Conservation (phyloP, 2,329 filamentous ascomycete species). For the Onygena corvina region DNA sequence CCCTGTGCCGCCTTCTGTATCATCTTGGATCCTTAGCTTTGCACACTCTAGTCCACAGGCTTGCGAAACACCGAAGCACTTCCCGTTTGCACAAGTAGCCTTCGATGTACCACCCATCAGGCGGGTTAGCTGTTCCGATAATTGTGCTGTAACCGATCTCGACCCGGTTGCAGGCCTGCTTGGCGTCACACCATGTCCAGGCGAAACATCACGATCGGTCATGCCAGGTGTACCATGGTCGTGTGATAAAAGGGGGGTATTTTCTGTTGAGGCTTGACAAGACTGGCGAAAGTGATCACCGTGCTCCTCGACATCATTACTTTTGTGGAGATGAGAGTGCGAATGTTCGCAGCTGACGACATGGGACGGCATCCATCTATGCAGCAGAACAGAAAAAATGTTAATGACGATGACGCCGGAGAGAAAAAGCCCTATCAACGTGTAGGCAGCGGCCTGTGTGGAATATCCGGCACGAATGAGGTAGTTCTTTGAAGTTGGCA, state of each 20-base stretch:
- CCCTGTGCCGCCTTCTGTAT: not conserved
- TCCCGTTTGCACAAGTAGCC: conserved; percentile 42
- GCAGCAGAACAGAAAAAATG: conserved; percentile 34
- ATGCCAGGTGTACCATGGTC: not conserved
- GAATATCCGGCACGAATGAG: conserved; percentile 57
- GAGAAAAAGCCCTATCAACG: conserved; percentile 37
- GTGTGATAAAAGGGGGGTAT: conserved; percentile 8
- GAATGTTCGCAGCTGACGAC: conserved; percentile 40
- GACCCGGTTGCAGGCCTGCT: not conserved
- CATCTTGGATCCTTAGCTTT: conserved; percentile 30
- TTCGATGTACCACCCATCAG: conserved; percentile 12
- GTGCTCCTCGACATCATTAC: conserved; percentile 26
- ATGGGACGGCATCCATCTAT: conserved; percentile 39
- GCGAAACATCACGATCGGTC: not conserved
- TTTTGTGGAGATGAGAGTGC: conserved; percentile 27
- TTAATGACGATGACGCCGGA: conserved; percentile 38
- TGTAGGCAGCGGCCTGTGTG: conserved; percentile 49
- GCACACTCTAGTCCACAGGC: conserved; percentile 51
- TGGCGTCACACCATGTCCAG: not conserved
- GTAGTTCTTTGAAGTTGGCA: conserved; percentile 73
- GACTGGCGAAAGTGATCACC: conserved; percentile 18
- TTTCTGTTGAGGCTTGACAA: conserved; percentile 12
- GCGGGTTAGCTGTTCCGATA: conserved; percentile 12
- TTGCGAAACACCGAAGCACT: conserved; percentile 51
- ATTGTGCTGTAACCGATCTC: conserved; percentile 7